Conservation (phyloP, 805 yeast species). For the Allodekkera sacchari region DNA sequence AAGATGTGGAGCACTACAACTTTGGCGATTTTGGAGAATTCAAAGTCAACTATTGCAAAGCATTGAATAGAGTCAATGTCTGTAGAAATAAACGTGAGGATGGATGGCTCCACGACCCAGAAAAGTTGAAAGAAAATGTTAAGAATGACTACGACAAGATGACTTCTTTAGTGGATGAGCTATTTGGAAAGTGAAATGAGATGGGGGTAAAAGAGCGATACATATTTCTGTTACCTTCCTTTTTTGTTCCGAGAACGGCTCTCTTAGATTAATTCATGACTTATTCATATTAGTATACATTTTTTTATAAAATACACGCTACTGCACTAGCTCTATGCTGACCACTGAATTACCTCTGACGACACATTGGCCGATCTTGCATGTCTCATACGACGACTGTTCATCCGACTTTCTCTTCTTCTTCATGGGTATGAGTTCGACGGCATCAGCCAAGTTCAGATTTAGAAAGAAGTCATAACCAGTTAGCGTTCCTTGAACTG, state of each 20-base stretch:
- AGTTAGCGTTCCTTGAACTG: conserved; percentile 68
- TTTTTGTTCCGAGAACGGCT: background rate
- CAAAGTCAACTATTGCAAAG: conserved; percentile 14
- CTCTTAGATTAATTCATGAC: background rate
- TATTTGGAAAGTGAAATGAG: background rate
- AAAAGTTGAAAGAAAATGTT: conserved; percentile 1
- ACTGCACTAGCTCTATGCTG: conserved; percentile 34
- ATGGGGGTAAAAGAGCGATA: background rate
- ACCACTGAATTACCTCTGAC: conserved; percentile 47
- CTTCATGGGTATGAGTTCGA: conserved; percentile 5
- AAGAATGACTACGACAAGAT: background rate
- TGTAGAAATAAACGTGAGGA: conserved; percentile 7
- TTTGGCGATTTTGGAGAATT: conserved; percentile 11
- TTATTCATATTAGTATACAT: background rate
- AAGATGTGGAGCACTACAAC: too few species aligned
- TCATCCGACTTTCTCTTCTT: conserved; percentile 2
- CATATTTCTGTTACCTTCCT: background rate
- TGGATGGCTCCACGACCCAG: conserved; percentile 1
- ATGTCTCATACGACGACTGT: conserved; percentile 7
- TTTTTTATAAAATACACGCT: background rate
- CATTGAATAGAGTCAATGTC: conserved; percentile 8
- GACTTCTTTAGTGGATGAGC: conserved; percentile 3
- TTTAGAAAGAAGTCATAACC: conserved; percentile 66
- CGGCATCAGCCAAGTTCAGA: conserved; percentile 22
- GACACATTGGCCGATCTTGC: conserved; percentile 28